Percentiles rank a stretch among this genome's conserved stretches.
Conservation (phyloP, 352 stramenopile genomes). For the Globisporangium sylvaticum region DNA sequence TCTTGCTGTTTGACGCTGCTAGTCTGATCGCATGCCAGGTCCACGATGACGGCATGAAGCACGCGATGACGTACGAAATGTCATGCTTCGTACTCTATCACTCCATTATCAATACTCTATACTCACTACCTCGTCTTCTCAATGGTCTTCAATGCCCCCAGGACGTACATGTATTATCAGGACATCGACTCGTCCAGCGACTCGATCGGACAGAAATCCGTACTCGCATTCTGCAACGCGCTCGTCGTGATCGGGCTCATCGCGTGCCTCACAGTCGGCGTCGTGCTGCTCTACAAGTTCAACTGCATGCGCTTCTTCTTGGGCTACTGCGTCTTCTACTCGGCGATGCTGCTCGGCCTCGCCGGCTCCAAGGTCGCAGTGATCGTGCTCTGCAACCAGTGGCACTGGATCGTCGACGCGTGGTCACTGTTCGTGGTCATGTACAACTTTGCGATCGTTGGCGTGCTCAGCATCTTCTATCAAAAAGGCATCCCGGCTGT, state of each 20-base stretch:
- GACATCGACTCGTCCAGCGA: constrained; percentile 48
- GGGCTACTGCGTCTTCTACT: constrained; percentile 79
- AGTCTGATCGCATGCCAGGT: constrained; percentile 56
- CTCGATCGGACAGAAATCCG: constrained; percentile 40
- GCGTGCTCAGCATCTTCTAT: constrained; percentile 85
- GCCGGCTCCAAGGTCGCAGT: constrained; percentile 71
- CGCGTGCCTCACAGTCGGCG: constrained; percentile 64
- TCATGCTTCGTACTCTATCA: not conserved
- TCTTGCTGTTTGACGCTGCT: not conserved
- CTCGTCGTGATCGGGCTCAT: constrained; percentile 81
- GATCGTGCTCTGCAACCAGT: constrained; percentile 43
- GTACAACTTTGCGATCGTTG: constrained; percentile 88
- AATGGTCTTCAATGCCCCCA: constrained; percentile 12
- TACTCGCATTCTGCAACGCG: constrained; percentile 70
- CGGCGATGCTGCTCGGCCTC: constrained; percentile 57
- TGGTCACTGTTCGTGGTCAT: constrained; percentile 66
- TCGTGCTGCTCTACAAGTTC: constrained; percentile 85
- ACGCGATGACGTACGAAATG: constrained; percentile 49
- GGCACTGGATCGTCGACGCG: constrained; percentile 51
- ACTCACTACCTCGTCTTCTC: not conserved
- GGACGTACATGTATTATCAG: constrained; percentile 80
- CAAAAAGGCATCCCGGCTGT: constrained; percentile 70
- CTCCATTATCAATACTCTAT: not conserved
- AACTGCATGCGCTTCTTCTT: constrained; percentile 74
- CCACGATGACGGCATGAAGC: constrained; percentile 36